These are phyloP conservation scores for Marasmius fiardii DNA, from an alignment of 1,284 basidiomycete species.

Conservation along the genomic window DNA sequence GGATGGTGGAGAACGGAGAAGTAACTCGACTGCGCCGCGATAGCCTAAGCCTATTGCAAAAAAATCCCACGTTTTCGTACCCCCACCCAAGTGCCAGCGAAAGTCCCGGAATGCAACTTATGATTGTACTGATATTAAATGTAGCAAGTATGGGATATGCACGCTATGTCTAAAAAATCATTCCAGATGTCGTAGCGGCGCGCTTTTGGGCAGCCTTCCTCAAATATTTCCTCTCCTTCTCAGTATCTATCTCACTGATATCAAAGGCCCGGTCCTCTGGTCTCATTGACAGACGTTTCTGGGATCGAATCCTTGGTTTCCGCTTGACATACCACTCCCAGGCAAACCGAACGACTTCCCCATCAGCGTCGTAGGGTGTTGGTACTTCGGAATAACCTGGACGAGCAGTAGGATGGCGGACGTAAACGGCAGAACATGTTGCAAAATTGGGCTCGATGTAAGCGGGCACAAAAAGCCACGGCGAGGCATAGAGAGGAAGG, in stretches of 20 bases:
- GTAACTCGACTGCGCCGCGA: too few species aligned
- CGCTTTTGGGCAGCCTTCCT: conserved; percentile 10
- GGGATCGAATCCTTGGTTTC: conserved; percentile 70
- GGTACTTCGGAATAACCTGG: conserved; percentile 92
- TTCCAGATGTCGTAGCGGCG: conserved; percentile 5
- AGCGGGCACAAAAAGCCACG: conserved; percentile 93
- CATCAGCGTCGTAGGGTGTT: conserved; percentile 91
- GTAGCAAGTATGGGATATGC: too few species aligned
- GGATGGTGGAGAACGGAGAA: too few species aligned
- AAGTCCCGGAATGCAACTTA: too few species aligned
- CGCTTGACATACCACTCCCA: conserved; percentile 92
- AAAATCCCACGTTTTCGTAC: too few species aligned
- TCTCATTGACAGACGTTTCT: conserved; percentile 62
- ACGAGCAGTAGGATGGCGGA: conserved; percentile 93
- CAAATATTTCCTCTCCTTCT: conserved; percentile 7
- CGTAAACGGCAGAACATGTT: conserved; percentile 91
- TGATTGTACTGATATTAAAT: too few species aligned
- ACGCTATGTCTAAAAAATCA: conserved; percentile 1
- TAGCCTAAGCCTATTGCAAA: too few species aligned
- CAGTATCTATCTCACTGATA: not conserved
- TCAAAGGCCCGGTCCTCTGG: conserved; percentile 57
- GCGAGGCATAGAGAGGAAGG: conserved; percentile 85
- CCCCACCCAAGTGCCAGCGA: too few species aligned
- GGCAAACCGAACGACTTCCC: conserved; percentile 78
- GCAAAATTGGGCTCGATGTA: conserved; percentile 91